These are phyloP conservation scores for Parastagonospora avenae DNA, from an alignment of 2,329 filamentous ascomycete genomes.

Conservation along the genomic window DNA sequence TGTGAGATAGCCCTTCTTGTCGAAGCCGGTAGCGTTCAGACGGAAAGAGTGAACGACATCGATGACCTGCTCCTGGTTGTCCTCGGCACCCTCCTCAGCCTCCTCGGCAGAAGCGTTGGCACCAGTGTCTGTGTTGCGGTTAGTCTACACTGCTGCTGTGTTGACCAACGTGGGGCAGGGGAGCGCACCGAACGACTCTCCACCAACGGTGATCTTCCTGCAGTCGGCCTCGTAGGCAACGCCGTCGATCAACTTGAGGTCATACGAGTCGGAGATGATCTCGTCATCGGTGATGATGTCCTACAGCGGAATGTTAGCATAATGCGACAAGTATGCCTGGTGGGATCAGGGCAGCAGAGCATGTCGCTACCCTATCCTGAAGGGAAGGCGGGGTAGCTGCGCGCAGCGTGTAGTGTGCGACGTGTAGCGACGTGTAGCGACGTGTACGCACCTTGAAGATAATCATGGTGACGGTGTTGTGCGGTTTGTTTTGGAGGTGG, in stretches of 20 bases:
- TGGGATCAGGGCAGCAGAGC: not conserved
- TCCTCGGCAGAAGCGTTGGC: conserved; percentile 98
- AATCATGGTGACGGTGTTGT: conserved; percentile 55
- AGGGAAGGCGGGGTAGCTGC: conserved; percentile 33
- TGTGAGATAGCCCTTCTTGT: conserved; percentile 83
- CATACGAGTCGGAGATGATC: conserved; percentile 94
- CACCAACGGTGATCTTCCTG: conserved; percentile 81
- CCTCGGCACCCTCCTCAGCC: conserved; percentile 76
- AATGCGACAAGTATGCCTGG: not conserved
- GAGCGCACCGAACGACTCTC: conserved; percentile 70
- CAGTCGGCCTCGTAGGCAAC: conserved; percentile 91
- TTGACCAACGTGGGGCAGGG: not conserved
- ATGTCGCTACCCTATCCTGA: conserved; percentile 1
- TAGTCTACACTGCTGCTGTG: conserved; percentile 8
- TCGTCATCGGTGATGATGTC: conserved; percentile 90
- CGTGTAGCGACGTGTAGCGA: conserved; percentile 8
- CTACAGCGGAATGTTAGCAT: conserved; percentile 56
- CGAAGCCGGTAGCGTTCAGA: conserved; percentile 75
- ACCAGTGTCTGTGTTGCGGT: conserved; percentile 69
- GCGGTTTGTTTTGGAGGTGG: conserved; percentile 13
- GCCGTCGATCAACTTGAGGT: conserved; percentile 78
- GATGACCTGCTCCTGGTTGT: conserved; percentile 76
- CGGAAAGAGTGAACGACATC: conserved; percentile 94
- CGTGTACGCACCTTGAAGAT: conserved; percentile 59
- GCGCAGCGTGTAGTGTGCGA: conserved; percentile 23